Evolutionary conservation across 176 grass and related monocot genomes (phyloP).

Genomic region (Musa acuminata): DNA sequence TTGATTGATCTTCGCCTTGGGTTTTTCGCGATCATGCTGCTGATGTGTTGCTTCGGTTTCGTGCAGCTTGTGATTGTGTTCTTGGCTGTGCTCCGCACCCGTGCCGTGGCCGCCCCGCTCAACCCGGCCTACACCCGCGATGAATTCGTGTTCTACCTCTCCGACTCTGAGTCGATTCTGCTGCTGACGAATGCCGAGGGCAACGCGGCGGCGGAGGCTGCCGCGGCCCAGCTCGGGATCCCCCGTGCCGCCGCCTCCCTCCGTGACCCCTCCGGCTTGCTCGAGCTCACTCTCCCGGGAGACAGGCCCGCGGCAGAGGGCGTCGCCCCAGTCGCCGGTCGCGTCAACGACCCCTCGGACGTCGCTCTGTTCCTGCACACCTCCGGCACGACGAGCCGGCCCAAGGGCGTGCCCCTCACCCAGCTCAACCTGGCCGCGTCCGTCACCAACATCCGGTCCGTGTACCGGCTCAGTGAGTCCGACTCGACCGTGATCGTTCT

Average conservation of each 20-base stretch:
- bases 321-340: neutral
- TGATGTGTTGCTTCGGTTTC: neutral
- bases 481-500: constrained; percentile 77
- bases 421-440: constrained; percentile 88
- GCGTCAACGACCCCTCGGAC: constrained; percentile 39
- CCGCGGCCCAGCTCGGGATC: constrained; percentile 40
- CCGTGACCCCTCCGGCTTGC: constrained; percentile 6
- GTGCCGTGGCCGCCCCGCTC: constrained; percentile 60
- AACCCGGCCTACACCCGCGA: constrained; percentile 79
- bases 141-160: constrained; percentile 88
- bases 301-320: neutral
- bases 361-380: constrained; percentile 84
- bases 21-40: no score
- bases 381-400: constrained; percentile 87
- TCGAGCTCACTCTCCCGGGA: constrained; percentile 22
- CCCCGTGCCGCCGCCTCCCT: constrained; percentile 28
- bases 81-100: constrained; percentile 54
- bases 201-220: constrained; percentile 46
- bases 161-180: constrained; percentile 50
- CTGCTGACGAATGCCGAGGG: constrained; percentile 56
- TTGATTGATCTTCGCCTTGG: neutral
- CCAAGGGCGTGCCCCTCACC: constrained; percentile 75
- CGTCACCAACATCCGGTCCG: constrained; percentile 53
- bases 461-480: constrained; percentile 39
- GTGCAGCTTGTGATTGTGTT: constrained; percentile 50